phyloP scores from a whole-genome alignment of 495 filamentous ascomycete species.

The Lentithecium fluviatile region DNA sequence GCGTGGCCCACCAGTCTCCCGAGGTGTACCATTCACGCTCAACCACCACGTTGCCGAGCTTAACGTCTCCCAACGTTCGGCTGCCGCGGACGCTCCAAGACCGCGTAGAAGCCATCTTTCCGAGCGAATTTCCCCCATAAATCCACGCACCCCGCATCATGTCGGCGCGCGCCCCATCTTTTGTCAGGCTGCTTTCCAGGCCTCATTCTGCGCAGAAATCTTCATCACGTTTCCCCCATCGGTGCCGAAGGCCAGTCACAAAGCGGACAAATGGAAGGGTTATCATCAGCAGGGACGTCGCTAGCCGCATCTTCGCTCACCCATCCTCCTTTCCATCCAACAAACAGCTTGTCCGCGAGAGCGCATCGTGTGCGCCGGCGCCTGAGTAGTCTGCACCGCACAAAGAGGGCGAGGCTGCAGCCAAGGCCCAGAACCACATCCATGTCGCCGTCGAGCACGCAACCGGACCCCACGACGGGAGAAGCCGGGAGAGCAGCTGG shows the following conservation, averaged over 20 bases:
- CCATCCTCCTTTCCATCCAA: neutral
- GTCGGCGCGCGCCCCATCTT: neutral
- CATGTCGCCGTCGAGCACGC: constrained; percentile 21
- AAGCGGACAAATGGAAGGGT: constrained; percentile 31
- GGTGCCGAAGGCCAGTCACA: constrained; percentile 16
- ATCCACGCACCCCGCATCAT: neutral
- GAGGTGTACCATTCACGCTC: constrained; percentile 6
- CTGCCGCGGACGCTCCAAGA: neutral
- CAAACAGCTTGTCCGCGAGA: neutral
- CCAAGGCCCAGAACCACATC: constrained; percentile 27
- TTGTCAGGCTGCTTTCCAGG: constrained; percentile 7
- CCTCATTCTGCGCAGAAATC: constrained; percentile 33
- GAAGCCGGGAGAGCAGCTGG: constrained; percentile 18
- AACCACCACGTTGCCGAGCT: constrained; percentile 20
- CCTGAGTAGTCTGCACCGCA: constrained; percentile 4
- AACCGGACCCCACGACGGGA: constrained; percentile 8
- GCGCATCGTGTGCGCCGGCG: constrained; percentile 7
- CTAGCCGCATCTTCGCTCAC: constrained; percentile 10
- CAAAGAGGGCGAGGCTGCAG: constrained; percentile 26
- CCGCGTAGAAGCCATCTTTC: neutral
- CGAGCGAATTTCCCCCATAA: constrained; percentile 10
- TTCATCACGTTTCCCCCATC: constrained; percentile 30
- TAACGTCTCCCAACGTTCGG: constrained; percentile 3
- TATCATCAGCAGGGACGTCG: constrained; percentile 20
- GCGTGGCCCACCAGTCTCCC: neutral